Evolutionary conservation across 2,329 filamentous ascomycete species (phyloP).

Genomic region (Massarina eburnea): DNA sequence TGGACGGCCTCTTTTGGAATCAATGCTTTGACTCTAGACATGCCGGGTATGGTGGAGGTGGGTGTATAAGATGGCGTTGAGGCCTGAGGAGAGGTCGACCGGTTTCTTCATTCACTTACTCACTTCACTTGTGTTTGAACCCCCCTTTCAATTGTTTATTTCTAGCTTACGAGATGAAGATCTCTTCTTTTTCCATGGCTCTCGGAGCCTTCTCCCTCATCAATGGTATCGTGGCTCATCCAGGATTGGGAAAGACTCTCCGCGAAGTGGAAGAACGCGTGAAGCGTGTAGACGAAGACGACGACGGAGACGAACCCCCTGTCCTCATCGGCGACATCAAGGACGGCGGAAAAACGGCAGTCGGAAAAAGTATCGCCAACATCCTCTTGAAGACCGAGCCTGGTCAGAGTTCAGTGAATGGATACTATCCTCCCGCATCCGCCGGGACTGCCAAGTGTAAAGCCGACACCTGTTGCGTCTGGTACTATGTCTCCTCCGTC

Average conservation of each 20-base stretch:
- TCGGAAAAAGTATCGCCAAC: slow-evolving; percentile 20
- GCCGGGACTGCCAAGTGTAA: slow-evolving; percentile 18
- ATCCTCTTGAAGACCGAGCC: slow-evolving; percentile 21
- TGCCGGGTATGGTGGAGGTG: background rate
- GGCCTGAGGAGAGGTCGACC: too few species aligned
- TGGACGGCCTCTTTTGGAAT: too few species aligned
- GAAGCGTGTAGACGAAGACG: slow-evolving; percentile 8
- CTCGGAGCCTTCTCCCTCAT: slow-evolving; percentile 15
- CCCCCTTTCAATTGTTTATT: background rate
- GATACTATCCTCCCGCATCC: slow-evolving; percentile 12
- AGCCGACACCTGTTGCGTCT: slow-evolving; percentile 29
- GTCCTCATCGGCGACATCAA: slow-evolving; percentile 29
- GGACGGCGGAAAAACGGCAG: slow-evolving; percentile 12
- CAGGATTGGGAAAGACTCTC: slow-evolving; percentile 16
- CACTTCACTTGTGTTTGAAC: too few species aligned
- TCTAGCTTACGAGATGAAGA: slow-evolving; percentile 16
- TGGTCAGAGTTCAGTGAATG: slow-evolving; percentile 7
- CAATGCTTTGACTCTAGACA: background rate
- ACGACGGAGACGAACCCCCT: slow-evolving; percentile 10
- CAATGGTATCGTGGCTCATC: slow-evolving; percentile 17
- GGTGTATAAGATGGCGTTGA: background rate
- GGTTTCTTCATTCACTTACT: background rate
- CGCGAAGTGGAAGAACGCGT: slow-evolving; percentile 6
- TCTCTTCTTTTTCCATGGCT: slow-evolving; percentile 12
- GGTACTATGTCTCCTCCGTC: slow-evolving; percentile 19